Percentiles rank a stretch among this genome's conserved stretches.
phyloP scores from a whole-genome alignment of 176 grass and related monocot genomes.

The Bonia amplexicaulis region DNA sequence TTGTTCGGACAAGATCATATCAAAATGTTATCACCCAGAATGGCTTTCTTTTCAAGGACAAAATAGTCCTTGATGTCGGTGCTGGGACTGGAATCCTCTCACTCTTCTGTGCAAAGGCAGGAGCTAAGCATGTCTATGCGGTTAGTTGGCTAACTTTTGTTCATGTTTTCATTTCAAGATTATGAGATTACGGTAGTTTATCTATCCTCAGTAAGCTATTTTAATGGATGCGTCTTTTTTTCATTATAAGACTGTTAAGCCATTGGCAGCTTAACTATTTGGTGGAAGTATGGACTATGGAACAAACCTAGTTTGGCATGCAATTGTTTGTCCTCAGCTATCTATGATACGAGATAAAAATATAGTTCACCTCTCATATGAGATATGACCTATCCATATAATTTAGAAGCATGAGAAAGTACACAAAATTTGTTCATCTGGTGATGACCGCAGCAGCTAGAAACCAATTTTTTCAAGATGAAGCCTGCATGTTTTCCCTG shows the following conservation, averaged over 20 bases:
- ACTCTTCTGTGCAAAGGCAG: slow-evolving; percentile 94
- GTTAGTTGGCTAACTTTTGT: slow-evolving; percentile 34
- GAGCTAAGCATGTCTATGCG: slow-evolving; percentile 98
- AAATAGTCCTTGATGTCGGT: slow-evolving; percentile 93
- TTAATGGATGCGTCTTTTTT: neutral
- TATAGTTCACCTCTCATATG: neutral
- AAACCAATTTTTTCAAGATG: neutral
- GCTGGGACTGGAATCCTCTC: slow-evolving; percentile 94
- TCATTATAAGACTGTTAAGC: neutral
- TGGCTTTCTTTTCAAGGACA: slow-evolving; percentile 87
- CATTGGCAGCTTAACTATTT: neutral
- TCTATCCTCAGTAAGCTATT: neutral
- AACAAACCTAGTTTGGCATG: neutral
- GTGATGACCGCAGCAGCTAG: neutral
- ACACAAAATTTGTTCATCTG: neutral
- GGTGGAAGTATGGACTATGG: neutral
- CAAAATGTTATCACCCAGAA: slow-evolving; percentile 93
- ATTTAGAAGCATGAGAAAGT: neutral
- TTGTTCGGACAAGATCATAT: slow-evolving; percentile 77
- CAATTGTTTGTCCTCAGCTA: neutral
- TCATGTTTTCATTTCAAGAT: neutral
- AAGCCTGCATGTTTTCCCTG: neutral
- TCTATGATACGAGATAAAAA: neutral
- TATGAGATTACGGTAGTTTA: neutral
- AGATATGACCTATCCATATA: neutral